Base-by-base conservation (phyloP, 257 asterid species). In the Capsicum chinense region DNA sequence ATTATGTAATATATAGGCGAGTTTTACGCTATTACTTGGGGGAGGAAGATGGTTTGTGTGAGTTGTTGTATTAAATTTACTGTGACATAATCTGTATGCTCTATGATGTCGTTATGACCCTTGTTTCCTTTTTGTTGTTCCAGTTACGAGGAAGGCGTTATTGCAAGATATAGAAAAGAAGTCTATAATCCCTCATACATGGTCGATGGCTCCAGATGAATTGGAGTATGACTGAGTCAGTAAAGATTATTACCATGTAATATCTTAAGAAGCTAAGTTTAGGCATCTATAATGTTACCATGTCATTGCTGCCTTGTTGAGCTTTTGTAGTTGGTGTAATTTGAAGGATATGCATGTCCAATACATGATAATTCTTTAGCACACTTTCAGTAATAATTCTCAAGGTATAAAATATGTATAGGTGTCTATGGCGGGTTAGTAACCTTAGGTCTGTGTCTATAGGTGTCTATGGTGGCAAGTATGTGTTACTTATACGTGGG, bases 111-210 rank as follows among this genome's bases (percentile, higher is more conserved):
- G 15, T 4, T 7, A 56, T 62, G 56, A 66, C 35, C 42, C 26
- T 56, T 60, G 80, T n/a, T 86, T 50, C 66, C 5, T 48, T 16
- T 84, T 60, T 64, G 11, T 19, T 60, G 69, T 83, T 85, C 83
- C 92, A 97, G 98, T 95, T 86, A 97, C 93, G 98, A 90, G 99
- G 91, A 97, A 95, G 87, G 98, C 99, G 8, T 89, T 95, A 84
- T 95, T 98, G 5, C 92, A 97, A 67, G 98, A 93, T 59, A 93
- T 93, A 19, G 97, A 93, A 58, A 97, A 91, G 91, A 97, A 97
- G 90, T 95, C 98, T 54, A 63, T 97, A 42, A 91, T 97, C 83
- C 99, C 99, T 83, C 93, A 93, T 62, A 97, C 93, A 86, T 92
- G 97, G 48, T 95, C 99, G 0, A 83, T 97, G 62, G 94, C 99